phyloP scores from a whole-genome alignment of 805 yeast genomes.

The Pichia pseudocactophila region DNA sequence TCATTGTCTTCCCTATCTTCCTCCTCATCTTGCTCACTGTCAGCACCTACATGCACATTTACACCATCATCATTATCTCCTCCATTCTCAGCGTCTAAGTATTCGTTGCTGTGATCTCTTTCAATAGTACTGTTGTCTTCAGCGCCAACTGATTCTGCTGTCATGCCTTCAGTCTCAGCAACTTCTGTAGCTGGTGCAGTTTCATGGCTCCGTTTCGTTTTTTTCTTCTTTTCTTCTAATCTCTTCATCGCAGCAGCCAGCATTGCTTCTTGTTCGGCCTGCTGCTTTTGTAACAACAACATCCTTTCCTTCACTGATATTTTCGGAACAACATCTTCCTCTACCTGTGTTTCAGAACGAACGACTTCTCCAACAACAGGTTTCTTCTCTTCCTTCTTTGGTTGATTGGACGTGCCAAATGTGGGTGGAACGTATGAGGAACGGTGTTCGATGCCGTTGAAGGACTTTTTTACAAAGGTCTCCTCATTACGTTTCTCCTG shows the following conservation, averaged over 20 bases:
- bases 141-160: background rate
- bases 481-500: conserved; percentile 20
- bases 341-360: conserved; percentile 21
- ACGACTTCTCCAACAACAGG: conserved; percentile 17
- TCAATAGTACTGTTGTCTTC: background rate
- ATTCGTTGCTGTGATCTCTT: conserved; percentile 8
- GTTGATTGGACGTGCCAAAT: conserved; percentile 8
- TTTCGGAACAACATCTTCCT: conserved; percentile 56
- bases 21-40: conserved; percentile 18
- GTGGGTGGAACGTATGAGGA: conserved; percentile 50
- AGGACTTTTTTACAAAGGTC: conserved; percentile 47
- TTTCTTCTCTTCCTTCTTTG: conserved; percentile 12
- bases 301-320: conserved; percentile 82
- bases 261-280: conserved; percentile 64
- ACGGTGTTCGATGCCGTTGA: conserved; percentile 44
- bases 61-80: no score
- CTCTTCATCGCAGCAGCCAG: conserved; percentile 52
- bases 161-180: background rate
- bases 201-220: conserved; percentile 2
- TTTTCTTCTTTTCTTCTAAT: conserved; percentile 38
- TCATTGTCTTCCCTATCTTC: conserved; percentile 27
- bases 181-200: background rate
- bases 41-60: conserved; percentile 51
- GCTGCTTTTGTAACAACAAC: conserved; percentile 72
- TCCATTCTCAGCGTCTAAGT: conserved; percentile 9